phyloP scores from a whole-genome alignment of 805 yeast species.

The Ogataea saltuana region DNA sequence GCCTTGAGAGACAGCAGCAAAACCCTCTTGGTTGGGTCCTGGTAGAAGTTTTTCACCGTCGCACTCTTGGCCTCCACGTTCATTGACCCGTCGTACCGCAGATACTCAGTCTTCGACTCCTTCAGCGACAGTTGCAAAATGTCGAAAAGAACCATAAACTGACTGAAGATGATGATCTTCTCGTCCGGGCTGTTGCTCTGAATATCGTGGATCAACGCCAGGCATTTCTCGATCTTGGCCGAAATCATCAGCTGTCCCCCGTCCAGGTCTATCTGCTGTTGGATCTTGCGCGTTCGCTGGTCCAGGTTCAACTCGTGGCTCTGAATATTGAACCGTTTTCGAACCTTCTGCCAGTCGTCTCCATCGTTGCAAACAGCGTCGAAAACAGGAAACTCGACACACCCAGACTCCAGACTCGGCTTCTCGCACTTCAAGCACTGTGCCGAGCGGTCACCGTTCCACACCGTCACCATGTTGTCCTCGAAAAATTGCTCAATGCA shows the following conservation, averaged over 20 bases:
- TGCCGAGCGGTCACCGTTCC: constrained; percentile 38
- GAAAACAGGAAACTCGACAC: constrained; percentile 52
- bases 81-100: constrained; percentile 86
- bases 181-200: constrained; percentile 54
- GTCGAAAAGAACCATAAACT: constrained; percentile 79
- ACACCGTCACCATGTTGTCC: constrained; percentile 38
- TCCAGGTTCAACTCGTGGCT: constrained; percentile 26
- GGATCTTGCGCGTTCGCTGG: constrained; percentile 31
- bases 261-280: constrained; percentile 32
- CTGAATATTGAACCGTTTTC: constrained; percentile 24
- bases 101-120: constrained; percentile 45
- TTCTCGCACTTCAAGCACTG: constrained; percentile 59
- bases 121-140: constrained; percentile 55
- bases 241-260: constrained; percentile 55
- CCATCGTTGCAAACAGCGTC: constrained; percentile 44
- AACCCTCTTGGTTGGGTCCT: constrained; percentile 51
- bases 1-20: constrained; percentile 83
- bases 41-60: constrained; percentile 63
- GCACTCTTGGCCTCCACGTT: constrained; percentile 62
- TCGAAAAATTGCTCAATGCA: constrained; percentile 57
- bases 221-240: constrained; percentile 65
- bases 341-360: constrained; percentile 26
- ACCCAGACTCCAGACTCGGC: constrained; percentile 38
- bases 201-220: constrained; percentile 58
- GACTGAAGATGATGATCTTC: constrained; percentile 81